phyloP scores from a whole-genome alignment of 768 basidiomycete genomes.

The Tephrocybe sp. region DNA sequence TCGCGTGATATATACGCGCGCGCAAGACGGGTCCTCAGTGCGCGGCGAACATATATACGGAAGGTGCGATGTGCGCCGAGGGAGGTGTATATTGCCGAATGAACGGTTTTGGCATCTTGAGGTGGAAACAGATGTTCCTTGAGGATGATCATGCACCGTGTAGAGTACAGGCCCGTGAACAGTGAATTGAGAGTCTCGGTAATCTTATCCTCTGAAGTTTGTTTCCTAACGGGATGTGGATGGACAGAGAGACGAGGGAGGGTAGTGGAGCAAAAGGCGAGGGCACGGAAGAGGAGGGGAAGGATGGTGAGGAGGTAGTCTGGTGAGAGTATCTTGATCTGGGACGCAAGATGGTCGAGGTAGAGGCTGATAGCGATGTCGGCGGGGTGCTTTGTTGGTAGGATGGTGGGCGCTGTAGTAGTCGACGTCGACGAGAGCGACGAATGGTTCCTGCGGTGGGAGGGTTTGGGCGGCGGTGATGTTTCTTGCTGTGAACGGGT shows the following conservation, averaged over 20 bases:
- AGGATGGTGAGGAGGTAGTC: slow-evolving; percentile 54
- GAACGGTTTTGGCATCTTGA: slow-evolving; percentile 23
- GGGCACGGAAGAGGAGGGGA: slow-evolving; percentile 71
- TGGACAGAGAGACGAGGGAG: slow-evolving; percentile 68
- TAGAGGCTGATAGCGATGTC: slow-evolving; percentile 66
- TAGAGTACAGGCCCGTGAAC: slow-evolving; percentile 64
- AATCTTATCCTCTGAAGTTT: slow-evolving; percentile 53
- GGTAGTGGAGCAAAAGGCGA: slow-evolving; percentile 64
- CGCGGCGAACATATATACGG: slow-evolving; percentile 62
- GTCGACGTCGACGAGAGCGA: slow-evolving; percentile 53
- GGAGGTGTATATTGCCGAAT: slow-evolving; percentile 41
- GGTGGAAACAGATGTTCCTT: slow-evolving; percentile 59
- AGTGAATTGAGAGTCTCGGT: slow-evolving; percentile 56
- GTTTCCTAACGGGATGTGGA: slow-evolving; percentile 32
- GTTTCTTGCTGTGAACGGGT: slow-evolving; percentile 26
- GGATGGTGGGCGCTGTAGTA: slow-evolving; percentile 31
- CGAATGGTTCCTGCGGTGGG: slow-evolving; percentile 63
- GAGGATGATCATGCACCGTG: slow-evolving; percentile 63
- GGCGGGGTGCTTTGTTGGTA: slow-evolving; percentile 46
- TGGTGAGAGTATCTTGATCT: slow-evolving; percentile 60
- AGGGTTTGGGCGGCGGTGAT: slow-evolving; percentile 19
- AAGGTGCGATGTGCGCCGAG: slow-evolving; percentile 64
- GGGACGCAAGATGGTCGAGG: slow-evolving; percentile 60
- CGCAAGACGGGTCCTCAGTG: slow-evolving; percentile 60
- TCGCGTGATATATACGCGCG: slow-evolving; percentile 64